A percentile compares a stretch with the other conserved stretches of the same genome.
Conservation (phyloP, 345 rosid genomes). For the Aquilaria yunnanensis region DNA sequence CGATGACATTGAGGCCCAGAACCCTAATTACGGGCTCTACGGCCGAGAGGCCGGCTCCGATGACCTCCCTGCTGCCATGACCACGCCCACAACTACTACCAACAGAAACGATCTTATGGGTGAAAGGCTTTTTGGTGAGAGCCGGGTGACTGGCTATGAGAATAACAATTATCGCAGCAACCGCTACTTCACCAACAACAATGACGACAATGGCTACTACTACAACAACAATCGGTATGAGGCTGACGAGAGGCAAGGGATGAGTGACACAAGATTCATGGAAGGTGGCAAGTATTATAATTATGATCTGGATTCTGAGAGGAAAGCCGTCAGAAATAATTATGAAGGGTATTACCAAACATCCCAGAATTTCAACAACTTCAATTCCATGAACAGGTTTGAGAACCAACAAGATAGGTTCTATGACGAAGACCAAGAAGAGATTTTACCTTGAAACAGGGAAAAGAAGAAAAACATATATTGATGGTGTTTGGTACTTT, state of each 20-base stretch:
- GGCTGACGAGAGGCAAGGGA: constrained; percentile 25
- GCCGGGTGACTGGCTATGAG: constrained; percentile 10
- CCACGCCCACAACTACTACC: constrained; percentile 9
- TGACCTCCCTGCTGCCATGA: constrained; percentile 16
- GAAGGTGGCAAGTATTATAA: constrained; percentile 28
- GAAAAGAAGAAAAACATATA: no score
- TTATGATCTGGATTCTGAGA: constrained; percentile 21
- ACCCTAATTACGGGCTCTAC: constrained; percentile 25
- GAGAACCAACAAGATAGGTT: neutral
- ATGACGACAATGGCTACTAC: constrained; percentile 10
- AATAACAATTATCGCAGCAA: constrained; percentile 17
- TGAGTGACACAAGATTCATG: constrained; percentile 46
- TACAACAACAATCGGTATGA: constrained; percentile 17
- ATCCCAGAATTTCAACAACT: constrained; percentile 12
- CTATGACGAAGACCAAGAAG: constrained; percentile 9
- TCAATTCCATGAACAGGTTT: constrained; percentile 14
- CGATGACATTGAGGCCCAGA: neutral
- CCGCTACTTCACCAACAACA: constrained; percentile 4
- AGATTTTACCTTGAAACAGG: constrained; percentile 3
- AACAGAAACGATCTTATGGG: constrained; percentile 14
- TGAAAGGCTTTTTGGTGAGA: constrained; percentile 22
- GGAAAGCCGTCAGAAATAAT: constrained; percentile 1
- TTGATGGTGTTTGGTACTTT: no score
- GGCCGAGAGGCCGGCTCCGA: constrained; percentile 21
- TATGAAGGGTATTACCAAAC: constrained; percentile 7